Percentiles rank a stretch among this genome's conserved stretches.
Evolutionary conservation across 169 alveolate genomes (phyloP).

Genomic region (Eimeria acervulina): DNA sequence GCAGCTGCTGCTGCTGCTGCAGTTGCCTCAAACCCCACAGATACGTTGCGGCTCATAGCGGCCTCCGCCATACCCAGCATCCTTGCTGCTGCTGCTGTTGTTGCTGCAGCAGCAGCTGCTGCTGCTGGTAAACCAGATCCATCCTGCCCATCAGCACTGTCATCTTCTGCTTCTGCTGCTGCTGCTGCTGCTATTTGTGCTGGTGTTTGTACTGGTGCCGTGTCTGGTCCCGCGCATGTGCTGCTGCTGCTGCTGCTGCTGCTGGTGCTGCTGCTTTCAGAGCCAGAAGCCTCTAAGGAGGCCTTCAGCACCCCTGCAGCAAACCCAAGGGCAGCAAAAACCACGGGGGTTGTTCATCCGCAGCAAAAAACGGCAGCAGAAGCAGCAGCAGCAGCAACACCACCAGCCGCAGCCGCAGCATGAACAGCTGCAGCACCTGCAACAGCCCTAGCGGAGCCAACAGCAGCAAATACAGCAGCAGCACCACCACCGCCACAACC

Average conservation of each 20-base stretch:
- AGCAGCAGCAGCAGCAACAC: background rate
- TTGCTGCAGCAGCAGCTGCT: constrained; percentile 54
- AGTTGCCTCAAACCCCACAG: background rate
- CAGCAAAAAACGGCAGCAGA: background rate
- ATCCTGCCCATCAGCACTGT: background rate
- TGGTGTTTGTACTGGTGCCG: background rate
- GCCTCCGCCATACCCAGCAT: constrained; percentile 62
- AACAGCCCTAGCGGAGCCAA: background rate
- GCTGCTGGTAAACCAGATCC: background rate
- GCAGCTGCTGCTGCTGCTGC: constrained; percentile 46
- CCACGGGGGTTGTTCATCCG: background rate
- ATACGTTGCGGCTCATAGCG: background rate
- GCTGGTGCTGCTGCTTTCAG: constrained; percentile 9
- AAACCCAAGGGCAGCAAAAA: background rate
- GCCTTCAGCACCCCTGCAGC: constrained; percentile 73
- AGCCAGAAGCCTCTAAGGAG: constrained; percentile 27
- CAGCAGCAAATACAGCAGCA: constrained; percentile 8
- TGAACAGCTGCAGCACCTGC: background rate
- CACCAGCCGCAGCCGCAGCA: background rate
- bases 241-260: background rate
- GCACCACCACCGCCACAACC: background rate
- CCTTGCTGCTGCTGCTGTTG: constrained; percentile 31
- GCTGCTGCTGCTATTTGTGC: background rate
- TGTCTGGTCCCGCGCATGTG: background rate
- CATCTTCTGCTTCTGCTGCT: background rate